These are phyloP conservation scores for Tricholoma matsutake DNA, from an alignment of 768 basidiomycete species.

Conservation along the genomic window DNA sequence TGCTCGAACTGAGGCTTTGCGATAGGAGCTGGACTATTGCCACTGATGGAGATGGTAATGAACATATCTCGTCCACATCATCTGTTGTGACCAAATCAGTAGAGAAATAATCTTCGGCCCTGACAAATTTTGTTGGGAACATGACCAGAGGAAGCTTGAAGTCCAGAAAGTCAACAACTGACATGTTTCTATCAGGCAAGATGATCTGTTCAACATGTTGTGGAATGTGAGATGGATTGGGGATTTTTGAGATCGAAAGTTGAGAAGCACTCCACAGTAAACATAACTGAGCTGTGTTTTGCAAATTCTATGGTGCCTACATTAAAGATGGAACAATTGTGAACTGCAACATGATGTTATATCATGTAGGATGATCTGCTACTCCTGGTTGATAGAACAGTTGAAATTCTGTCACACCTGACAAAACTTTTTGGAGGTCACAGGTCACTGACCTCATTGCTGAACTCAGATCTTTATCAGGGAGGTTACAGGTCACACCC, in stretches of 20 bases:
- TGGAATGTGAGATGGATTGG: neutral
- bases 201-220: neutral
- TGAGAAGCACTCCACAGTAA: neutral
- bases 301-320: neutral
- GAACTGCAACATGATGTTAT: neutral
- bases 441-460: too few species aligned
- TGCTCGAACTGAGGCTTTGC: neutral
- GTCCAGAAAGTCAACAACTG: neutral
- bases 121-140: neutral
- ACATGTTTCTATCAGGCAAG: neutral
- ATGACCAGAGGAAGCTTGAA: neutral
- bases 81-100: neutral
- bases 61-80: neutral
- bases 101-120: neutral
- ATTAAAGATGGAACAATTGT: neutral
- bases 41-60: neutral
- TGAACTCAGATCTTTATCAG: too few species aligned
- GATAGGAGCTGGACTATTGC: neutral
- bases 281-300: neutral
- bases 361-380: neutral
- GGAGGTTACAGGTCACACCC: too few species aligned
- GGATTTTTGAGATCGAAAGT: neutral
- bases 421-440: too few species aligned
- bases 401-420: too few species aligned
- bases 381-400: neutral